phyloP scores from a whole-genome alignment of 2,329 filamentous ascomycete species.

The Cercospora sojina region DNA sequence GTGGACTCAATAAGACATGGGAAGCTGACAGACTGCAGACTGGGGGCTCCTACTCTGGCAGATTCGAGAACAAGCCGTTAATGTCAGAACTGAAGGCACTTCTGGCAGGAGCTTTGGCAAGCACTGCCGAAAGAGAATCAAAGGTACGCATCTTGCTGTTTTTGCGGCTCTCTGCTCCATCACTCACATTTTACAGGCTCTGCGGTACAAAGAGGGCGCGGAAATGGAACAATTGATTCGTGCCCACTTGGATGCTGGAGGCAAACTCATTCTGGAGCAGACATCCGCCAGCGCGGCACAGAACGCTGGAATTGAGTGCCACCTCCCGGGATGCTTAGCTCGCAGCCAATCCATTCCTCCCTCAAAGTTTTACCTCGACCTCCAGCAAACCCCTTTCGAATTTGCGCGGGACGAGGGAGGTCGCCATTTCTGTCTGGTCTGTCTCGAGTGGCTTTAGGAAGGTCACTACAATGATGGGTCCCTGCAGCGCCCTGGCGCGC shows the following conservation, averaged over 20 bases:
- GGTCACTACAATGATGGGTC: conserved; percentile 13
- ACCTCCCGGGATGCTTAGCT: conserved; percentile 14
- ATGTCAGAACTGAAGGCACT: not conserved
- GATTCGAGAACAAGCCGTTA: conserved; percentile 16
- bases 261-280: conserved; percentile 10
- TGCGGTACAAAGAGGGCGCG: conserved; percentile 8
- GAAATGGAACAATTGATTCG: conserved; percentile 33
- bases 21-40: conserved; percentile 14
- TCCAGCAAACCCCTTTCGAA: conserved; percentile 1
- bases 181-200: not conserved
- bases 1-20: too few species aligned
- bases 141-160: not conserved
- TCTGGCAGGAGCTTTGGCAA: not conserved
- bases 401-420: conserved; percentile 6
- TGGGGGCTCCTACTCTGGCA: conserved; percentile 22
- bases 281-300: not conserved
- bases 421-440: conserved; percentile 21
- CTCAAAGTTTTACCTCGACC: conserved; percentile 11
- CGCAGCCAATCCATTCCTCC: conserved; percentile 11
- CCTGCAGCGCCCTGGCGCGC: conserved; percentile 3
- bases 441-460: conserved; percentile 26
- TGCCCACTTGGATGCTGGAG: conserved; percentile 5
- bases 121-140: conserved; percentile 1
- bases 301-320: conserved; percentile 1
- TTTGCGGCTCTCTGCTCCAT: not conserved